These are phyloP conservation scores for Metschnikowia corniflorae DNA, from an alignment of 805 yeast species.

Conservation along the genomic window DNA sequence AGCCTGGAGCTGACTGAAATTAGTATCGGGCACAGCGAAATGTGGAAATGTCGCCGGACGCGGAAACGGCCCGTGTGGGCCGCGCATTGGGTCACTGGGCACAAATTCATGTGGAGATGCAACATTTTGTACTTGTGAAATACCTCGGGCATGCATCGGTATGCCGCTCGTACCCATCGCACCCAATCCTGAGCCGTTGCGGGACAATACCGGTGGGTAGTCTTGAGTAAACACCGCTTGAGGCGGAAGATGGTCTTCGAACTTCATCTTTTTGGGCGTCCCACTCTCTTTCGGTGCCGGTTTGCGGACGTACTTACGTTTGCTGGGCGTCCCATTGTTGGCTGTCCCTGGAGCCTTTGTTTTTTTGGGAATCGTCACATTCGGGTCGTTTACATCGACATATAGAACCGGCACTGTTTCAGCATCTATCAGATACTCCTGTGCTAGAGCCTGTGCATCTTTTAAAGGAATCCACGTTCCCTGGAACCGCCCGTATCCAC, in stretches of 20 bases:
- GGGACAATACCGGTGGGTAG: conserved; percentile 10
- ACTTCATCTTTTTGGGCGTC: conserved; percentile 41
- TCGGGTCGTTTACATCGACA: conserved; percentile 35
- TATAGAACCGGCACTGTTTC: conserved; percentile 42
- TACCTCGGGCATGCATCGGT: conserved; percentile 7
- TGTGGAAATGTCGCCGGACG: neutral
- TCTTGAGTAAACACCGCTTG: conserved; percentile 21
- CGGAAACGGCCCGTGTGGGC: neutral
- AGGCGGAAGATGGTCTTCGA: conserved; percentile 20
- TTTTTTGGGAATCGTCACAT: conserved; percentile 33
- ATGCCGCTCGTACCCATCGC: conserved; percentile 6
- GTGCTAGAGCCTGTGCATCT: conserved; percentile 53
- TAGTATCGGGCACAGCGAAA: neutral
- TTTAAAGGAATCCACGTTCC: conserved; percentile 94
- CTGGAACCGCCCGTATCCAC: conserved; percentile 95
- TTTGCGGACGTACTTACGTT: conserved; percentile 52
- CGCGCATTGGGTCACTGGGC: neutral
- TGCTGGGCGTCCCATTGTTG: conserved; percentile 41
- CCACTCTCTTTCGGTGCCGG: conserved; percentile 49
- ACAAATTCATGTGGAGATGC: neutral
- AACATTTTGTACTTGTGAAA: too few relatives aligned
- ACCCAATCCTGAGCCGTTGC: conserved; percentile 3
- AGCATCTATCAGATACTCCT: conserved; percentile 36
- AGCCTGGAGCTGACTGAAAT: neutral
- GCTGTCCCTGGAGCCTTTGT: conserved; percentile 23